Evolutionary conservation across 306 rosid species (phyloP).

Genomic region (Sicyos edulis): DNA sequence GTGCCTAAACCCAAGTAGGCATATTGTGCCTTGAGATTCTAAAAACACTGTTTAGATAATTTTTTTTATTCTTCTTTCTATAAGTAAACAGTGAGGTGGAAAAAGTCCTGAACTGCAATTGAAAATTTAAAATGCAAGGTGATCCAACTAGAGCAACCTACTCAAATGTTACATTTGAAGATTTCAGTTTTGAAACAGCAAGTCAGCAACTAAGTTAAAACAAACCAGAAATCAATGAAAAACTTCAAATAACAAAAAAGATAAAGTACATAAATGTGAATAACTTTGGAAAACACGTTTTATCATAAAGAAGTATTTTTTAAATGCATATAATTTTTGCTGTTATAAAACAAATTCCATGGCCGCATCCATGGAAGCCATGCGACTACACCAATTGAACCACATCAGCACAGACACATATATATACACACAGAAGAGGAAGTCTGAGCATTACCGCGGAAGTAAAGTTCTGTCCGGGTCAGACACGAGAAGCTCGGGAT

Average conservation of each 20-base stretch:
- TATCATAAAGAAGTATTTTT: background rate
- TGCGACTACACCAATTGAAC: background rate
- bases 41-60: background rate
- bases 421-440: background rate
- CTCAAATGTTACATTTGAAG: background rate
- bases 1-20: too few species aligned
- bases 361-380: background rate
- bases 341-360: background rate
- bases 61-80: background rate
- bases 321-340: background rate
- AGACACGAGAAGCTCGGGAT: constrained; percentile 73
- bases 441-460: constrained; percentile 50
- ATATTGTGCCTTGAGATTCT: too few species aligned
- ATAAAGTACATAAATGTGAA: background rate
- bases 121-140: background rate
- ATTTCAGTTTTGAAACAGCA: background rate
- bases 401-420: background rate
- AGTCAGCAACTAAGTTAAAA: background rate
- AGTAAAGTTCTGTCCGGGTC: constrained; percentile 55
- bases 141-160: background rate
- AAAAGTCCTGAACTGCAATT: background rate
- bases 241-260: background rate
- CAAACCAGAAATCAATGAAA: background rate
- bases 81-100: background rate
- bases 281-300: background rate